Evolutionary conservation across 345 rosid genomes (phyloP), one percentile per base, ranked within the genome.

Genomic region (Reutealis trisperma): DNA sequence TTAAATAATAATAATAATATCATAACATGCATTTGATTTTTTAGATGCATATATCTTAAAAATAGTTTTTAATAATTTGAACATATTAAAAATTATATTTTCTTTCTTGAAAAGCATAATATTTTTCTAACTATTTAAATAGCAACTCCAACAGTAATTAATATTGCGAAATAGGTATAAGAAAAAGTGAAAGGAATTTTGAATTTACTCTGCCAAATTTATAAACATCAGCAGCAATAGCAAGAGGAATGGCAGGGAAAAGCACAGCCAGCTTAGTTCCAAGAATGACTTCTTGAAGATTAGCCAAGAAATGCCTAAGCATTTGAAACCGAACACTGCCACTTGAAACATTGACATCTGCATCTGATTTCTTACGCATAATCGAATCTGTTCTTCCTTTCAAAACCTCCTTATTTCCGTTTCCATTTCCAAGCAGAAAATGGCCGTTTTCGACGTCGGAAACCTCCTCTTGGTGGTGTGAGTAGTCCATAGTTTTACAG

Each of bases 241-340:
- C 89, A 1, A 88, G 82, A 61, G 89, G 88, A 60, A 88, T 73
- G 45, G 91, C 87, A 4, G 89, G 89, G 80, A 86, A 88, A 74
- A 86, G 91, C 54, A 88, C 37, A 42, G 84, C 88, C 4, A 88
- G 84, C 75, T 85, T 86, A 18, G 91, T 88, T 2, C 89, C 89
- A 14, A 88, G 81, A 67, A 86, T 25, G 16, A 88, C 91, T 55
- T 82, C 75, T 45, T 80, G 86, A 68, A 88, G 24, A 72, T 88
- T 88, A 27, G 73, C 79, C 57, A 86, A 19, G 21, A 86, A 67
- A 34, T 73, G 73, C 63, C 80, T 7, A 8, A 52, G 24, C 16
- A 79, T 52, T 71, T 74, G 79, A 63, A 84, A 86, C 79, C 87
- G 72, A 59, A 77, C 83, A 1, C 6, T 37, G 5, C 41, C 5